A percentile compares a stretch with the other conserved stretches of the same genome.
Conservation (phyloP, 331 rosid species). For the Stylosanthes scabra region DNA sequence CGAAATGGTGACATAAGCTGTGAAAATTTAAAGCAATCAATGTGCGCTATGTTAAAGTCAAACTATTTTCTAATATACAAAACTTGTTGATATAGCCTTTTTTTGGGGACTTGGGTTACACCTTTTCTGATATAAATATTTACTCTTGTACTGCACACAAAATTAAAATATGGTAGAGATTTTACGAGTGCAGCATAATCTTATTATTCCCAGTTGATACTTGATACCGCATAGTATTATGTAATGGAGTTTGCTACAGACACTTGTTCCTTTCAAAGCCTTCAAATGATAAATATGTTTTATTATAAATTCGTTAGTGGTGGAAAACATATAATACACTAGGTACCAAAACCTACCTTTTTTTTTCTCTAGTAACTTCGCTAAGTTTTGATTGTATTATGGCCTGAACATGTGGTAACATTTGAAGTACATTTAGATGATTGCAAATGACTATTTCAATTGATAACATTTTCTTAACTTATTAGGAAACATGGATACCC, state of each 20-base stretch:
- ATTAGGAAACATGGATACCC: background rate
- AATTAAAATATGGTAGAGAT: constrained; percentile 16
- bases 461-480: constrained; percentile 13
- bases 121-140: background rate
- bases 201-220: constrained; percentile 2
- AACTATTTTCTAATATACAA: background rate
- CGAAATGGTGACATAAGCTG: constrained; percentile 28
- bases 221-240: background rate
- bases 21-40: constrained; percentile 1
- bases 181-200: background rate
- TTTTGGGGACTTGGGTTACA: constrained; percentile 11
- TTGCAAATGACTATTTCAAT: constrained; percentile 16
- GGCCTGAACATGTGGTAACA: background rate
- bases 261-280: background rate
- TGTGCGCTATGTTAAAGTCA: background rate
- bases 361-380: background rate
- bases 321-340: constrained; percentile 7
- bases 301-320: background rate
- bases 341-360: background rate
- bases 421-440: no score
- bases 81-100: background rate
- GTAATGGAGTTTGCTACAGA: background rate
- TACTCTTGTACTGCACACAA: background rate
- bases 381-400: constrained; percentile 11
- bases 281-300: constrained; percentile 29